Evolutionary conservation across 1,284 basidiomycete species (phyloP), one percentile per base, ranked within the genome.

Genomic region (Austroboletus novae-zelandiae): DNA sequence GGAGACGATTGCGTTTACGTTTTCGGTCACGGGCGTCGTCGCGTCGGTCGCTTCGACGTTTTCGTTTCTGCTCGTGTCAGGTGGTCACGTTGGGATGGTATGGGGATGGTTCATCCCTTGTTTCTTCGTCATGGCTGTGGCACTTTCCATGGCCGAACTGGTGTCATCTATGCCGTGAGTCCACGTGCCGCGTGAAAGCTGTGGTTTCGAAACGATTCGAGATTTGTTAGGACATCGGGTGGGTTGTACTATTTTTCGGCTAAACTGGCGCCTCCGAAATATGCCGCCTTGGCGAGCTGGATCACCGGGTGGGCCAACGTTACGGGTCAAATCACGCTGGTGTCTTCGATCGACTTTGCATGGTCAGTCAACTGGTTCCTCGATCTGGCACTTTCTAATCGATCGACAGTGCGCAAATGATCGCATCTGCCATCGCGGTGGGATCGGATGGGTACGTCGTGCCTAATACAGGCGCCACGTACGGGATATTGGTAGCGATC

Each of bases 41-140:
- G 80, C 84, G 3, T 84, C 84, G 3, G 81, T 88, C 4, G 74
- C 84, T 4, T 84, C 86, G 5, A 86, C 83, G 1, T 71, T 84
- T 41, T 78, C 75, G 1, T 88, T 89, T 61, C 79, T 77, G 1
- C 74, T 88, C 13, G 68, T 23, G 39, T 1, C 54, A 78, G 85
- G 85, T 48, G 86, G 86, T 6, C 86, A 89, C 64, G 81, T 86
- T 25, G 86, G 86, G 18, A 82, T 89, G 76, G 78, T 88, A 8
- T 89, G 84, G 70, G 87, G 87, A 18, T 90, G 86, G 87, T 67
- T 87, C 20, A 83, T 89, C 52, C 87, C 86, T 5, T 78, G 74
- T 55, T 71, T 85, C 45, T 87, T 89, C 56, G 86, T 90, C 36
- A 73, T 82, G 68, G 72, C 76, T 8, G 73, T 88, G 17, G 85